These are phyloP conservation scores for Nyssa sinensis DNA, from an alignment of 148 eudicot species.

Conservation along the genomic window DNA sequence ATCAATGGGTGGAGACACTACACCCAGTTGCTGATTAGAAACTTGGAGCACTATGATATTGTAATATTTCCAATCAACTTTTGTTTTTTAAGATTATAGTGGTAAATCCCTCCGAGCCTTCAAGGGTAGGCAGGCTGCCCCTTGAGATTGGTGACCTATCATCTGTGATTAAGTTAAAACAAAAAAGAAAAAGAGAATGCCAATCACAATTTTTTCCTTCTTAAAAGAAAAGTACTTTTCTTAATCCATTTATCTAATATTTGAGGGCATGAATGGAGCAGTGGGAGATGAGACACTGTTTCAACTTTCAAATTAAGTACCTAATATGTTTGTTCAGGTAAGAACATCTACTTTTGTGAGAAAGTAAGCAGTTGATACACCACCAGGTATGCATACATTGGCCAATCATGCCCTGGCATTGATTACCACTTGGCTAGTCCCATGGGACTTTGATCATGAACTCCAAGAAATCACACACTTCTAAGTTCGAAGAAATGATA, in stretches of 20 bases:
- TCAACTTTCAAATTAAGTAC: conserved; percentile 56
- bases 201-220: background rate
- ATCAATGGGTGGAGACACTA: no score
- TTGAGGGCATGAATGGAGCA: conserved; percentile 71
- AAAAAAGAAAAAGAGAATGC: background rate
- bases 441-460: background rate
- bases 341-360: background rate
- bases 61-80: background rate
- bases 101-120: background rate
- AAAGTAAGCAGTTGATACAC: background rate
- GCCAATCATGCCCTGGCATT: background rate
- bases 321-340: conserved; percentile 90
- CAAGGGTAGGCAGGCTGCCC: background rate
- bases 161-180: background rate
- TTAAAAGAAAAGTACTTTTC: background rate
- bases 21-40: no score
- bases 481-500: background rate
- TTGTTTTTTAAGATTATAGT: background rate
- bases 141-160: background rate
- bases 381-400: background rate
- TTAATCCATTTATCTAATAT: background rate
- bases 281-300: conserved; percentile 62
- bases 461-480: background rate
- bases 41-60: background rate
- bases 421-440: background rate